Conservation (phyloP, 1,284 basidiomycete genomes). For the Pseudozyma flocculosa region DNA sequence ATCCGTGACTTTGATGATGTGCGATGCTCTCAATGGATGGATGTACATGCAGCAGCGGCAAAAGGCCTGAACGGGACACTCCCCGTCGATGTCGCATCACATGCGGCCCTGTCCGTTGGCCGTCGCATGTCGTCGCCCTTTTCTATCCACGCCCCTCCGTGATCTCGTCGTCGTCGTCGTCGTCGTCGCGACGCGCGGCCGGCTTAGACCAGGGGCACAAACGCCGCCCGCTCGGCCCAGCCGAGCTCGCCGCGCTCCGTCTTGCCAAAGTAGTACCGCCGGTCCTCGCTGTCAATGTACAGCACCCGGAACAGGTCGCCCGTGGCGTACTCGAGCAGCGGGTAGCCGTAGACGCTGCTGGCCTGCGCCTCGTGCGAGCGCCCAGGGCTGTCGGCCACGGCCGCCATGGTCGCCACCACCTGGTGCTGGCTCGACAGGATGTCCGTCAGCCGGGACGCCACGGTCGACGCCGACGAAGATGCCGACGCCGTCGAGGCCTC, state of each 20-base stretch:
- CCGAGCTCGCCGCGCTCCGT: slow-evolving; percentile 24
- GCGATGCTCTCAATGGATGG: too few relatives aligned
- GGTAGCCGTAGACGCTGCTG: slow-evolving; percentile 15
- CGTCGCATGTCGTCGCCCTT: too few relatives aligned
- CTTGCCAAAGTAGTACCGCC: slow-evolving; percentile 19
- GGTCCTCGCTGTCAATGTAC: slow-evolving; percentile 8
- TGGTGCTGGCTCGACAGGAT: background rate
- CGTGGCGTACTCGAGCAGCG: slow-evolving; percentile 24
- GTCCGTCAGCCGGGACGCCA: background rate
- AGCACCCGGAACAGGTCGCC: slow-evolving; percentile 39
- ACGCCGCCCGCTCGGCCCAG: slow-evolving; percentile 37
- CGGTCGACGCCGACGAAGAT: background rate
- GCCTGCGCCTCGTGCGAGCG: slow-evolving; percentile 1
- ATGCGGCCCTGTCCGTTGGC: too few relatives aligned
- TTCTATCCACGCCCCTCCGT: too few relatives aligned
- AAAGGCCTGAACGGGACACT: too few relatives aligned
- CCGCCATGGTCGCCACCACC: slow-evolving; percentile 17
- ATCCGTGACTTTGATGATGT: too few relatives aligned
- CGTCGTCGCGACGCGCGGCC: too few relatives aligned
- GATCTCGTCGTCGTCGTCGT: too few relatives aligned
- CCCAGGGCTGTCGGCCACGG: slow-evolving; percentile 22
- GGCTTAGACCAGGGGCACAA: slow-evolving; percentile 18
- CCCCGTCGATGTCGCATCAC: too few relatives aligned
- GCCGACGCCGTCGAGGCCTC: background rate
- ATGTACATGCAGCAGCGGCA: too few relatives aligned